phyloP scores from a whole-genome alignment of 1,139 yeast genomes.

The Suhomyces maxii region DNA sequence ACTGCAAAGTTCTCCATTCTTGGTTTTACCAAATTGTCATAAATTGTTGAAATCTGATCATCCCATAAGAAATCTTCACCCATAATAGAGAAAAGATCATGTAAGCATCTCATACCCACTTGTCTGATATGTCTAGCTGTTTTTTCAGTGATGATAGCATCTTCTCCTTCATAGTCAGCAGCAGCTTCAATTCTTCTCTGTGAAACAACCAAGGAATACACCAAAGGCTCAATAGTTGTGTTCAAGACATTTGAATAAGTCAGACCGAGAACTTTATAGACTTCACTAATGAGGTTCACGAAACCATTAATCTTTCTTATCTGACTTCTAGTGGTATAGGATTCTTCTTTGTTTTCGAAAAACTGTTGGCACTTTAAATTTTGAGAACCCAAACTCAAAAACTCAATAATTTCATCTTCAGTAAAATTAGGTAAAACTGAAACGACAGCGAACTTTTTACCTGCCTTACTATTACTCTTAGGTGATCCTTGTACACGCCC shows the following conservation, averaged over 20 bases:
- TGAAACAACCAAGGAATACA: constrained; percentile 57
- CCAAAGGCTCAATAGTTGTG: constrained; percentile 57
- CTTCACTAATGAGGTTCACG: constrained; percentile 63
- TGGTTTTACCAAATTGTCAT: constrained; percentile 57
- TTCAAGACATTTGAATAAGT: constrained; percentile 52
- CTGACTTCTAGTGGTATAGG: constrained; percentile 21
- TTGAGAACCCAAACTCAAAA: constrained; percentile 62
- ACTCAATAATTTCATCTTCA: constrained; percentile 53
- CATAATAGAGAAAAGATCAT: constrained; percentile 49
- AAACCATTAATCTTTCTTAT: constrained; percentile 69
- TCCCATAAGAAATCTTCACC: constrained; percentile 59
- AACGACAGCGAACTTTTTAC: constrained; percentile 76
- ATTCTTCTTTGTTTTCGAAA: constrained; percentile 22
- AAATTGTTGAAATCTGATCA: constrained; percentile 51
- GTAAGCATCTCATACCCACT: constrained; percentile 58
- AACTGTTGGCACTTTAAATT: constrained; percentile 47
- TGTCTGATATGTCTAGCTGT: constrained; percentile 59
- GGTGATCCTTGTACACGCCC: constrained; percentile 75
- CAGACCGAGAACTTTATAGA: constrained; percentile 63
- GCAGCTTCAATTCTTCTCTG: constrained; percentile 44
- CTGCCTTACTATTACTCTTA: constrained; percentile 65
- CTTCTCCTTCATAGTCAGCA: constrained; percentile 18
- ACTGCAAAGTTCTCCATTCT: constrained; percentile 65
- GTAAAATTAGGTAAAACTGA: constrained; percentile 66
- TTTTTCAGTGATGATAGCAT: constrained; percentile 33